Evolutionary conservation across 1,284 basidiomycete genomes (phyloP), one percentile per base, ranked within the genome.

Genomic region (Sporisorium exsertum): DNA sequence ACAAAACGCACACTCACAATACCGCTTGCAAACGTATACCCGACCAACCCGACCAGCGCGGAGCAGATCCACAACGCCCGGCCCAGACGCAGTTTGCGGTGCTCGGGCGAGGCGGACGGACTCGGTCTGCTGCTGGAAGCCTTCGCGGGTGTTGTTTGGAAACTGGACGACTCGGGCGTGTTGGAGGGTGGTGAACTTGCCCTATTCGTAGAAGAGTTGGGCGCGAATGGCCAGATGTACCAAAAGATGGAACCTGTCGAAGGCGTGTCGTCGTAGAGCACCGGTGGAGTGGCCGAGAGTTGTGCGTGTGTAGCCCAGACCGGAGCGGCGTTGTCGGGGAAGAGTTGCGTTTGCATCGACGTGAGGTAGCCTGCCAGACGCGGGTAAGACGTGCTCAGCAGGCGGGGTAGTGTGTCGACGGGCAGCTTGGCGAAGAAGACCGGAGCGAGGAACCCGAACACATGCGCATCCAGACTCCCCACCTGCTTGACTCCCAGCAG

Each of bases 21-120:
- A 42, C 81, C 81, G 42, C 75, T 79, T 26, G 72, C 71, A 58
- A 81, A 69, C n/a, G 80, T 58, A 56, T 68, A 82, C 15, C 73
- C 75, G 15, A 82, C 58, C 42, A 80, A 40, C 13, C 75, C 81
- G 3, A 82, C 22, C n/a, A 82, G 40, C 9, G 81, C 81, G 22
- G 70, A 70, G 29, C 67, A 65, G 50, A 77, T 66, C 75, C 79
- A 82, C 37, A 75, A 33, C 13, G 65, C 57, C 24, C 81, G 64
- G 20, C 81, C 81, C 33, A 66, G 55, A 9, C 71, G 61, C 64
- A 81, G 33, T 22, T 51, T 52, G 16, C 67, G 45, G 20, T 76
- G 61, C 33, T 76, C 73, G 1, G 62, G 57, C 24, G 54, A 54
- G 7, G 35, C 22, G 2, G 52, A 45, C 15, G 64, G 52, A 22